A percentile compares a stretch with the other conserved stretches of the same genome.
Conservation (phyloP, 805 yeast species). For the Lipomyces yamanashiensis region DNA sequence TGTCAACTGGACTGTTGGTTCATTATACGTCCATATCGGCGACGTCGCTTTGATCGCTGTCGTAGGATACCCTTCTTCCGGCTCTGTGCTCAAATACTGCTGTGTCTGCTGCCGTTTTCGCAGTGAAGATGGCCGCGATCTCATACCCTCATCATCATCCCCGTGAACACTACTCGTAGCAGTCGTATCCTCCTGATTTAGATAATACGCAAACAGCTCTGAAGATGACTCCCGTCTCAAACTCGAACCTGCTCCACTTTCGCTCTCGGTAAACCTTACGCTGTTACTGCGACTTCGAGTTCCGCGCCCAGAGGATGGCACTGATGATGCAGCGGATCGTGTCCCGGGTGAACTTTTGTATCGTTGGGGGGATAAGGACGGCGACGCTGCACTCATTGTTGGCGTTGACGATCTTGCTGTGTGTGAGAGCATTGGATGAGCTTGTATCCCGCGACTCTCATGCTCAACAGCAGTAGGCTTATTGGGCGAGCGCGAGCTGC, state of each 20-base stretch:
- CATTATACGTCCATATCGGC: constrained; percentile 31
- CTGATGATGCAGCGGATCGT: background rate
- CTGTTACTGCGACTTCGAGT: background rate
- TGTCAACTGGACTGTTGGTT: constrained; percentile 9
- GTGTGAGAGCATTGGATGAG: background rate
- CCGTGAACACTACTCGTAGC: background rate
- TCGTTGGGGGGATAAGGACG: background rate
- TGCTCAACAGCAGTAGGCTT: background rate
- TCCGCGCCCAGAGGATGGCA: background rate
- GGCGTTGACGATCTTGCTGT: too few relatives aligned
- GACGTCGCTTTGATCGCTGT: constrained; percentile 34
- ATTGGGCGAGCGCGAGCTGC: background rate
- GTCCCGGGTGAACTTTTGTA: constrained; percentile 1
- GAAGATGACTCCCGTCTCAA: constrained; percentile 15
- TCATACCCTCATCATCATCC: background rate
- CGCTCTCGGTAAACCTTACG: background rate
- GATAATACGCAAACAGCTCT: constrained; percentile 28
- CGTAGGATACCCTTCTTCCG: constrained; percentile 7
- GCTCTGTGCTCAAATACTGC: background rate
- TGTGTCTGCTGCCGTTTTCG: constrained; percentile 4
- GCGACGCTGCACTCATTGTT: too few relatives aligned
- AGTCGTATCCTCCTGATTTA: constrained; percentile 12
- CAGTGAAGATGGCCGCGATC: background rate
- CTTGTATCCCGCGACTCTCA: background rate
- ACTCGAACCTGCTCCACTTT: background rate